Evolutionary conservation across 179 eudicot genomes (phyloP), one percentile per base, ranked within the genome.

Genomic region (Silene vulgaris): DNA sequence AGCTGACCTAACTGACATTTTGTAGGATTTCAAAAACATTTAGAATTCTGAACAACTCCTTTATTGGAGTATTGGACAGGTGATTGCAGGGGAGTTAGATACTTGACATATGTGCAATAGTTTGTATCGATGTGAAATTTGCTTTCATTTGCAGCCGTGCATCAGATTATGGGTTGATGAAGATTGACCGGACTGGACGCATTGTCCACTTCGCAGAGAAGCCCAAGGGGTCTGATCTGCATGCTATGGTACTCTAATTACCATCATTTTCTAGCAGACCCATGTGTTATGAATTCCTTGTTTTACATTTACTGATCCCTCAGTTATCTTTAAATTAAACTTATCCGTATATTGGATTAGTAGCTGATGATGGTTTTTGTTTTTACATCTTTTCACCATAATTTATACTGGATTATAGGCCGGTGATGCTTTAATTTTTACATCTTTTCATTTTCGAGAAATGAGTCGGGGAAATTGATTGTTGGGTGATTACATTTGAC

Each of bases 151-250:
- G 74, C 91, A 94, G 98, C 76, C 98, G 97, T 75, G 98, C 98
- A 76, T 94, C 97, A 56, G 98, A 92, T 73, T 91, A 82, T 82
- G 98, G 93, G 26, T 75, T 94, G 87, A 88, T 94, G 97, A 94
- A 94, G 85, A 92, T 92, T 72, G 92, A 94, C 60, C 75, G 81
- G 62, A 89, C 83, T 23, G 96, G 98, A 28, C 89, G 89, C 14
- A 86, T 94, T 52, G 77, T 86, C 77, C 84, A 89, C 35, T 92
- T 92, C 73, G 87, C 98, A 29, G 98, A 94, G 84, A 94, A 94
- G 82, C 98, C 97, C 60, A 90, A 89, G 79, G 97, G 98, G 26
- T 52, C 88, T 73, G 89, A 86, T 74, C 88, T 94, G 19, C 82
- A 86, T 69, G 80, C 89, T 73, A 91, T 93, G 97, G 98, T 93